phyloP scores from a whole-genome alignment of 768 basidiomycete species.

The Calocera viscosa region DNA sequence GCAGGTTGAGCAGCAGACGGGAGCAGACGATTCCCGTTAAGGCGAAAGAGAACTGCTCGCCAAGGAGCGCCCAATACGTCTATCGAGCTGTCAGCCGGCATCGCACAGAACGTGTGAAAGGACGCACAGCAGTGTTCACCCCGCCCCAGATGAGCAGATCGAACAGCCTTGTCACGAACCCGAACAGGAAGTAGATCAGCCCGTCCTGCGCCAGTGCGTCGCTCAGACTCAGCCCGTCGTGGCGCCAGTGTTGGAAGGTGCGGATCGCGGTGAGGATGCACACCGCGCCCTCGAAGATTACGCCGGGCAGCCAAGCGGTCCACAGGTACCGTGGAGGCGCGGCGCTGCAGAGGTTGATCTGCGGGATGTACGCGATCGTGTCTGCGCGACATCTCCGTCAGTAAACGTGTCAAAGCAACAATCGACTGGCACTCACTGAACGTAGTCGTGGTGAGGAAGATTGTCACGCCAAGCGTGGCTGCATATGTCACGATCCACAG shows the following conservation, averaged over 20 bases:
- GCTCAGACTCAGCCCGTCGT: neutral
- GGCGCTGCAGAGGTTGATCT: constrained; percentile 4
- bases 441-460: neutral
- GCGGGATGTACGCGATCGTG: neutral
- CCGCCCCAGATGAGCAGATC: constrained; percentile 3
- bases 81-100: neutral
- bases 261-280: neutral
- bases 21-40: constrained; percentile 3
- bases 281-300: neutral
- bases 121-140: neutral
- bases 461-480: neutral
- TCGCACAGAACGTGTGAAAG: neutral
- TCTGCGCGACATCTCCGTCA: neutral
- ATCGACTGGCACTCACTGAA: neutral
- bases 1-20: constrained; percentile 5
- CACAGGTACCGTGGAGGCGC: neutral
- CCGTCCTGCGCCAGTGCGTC: neutral
- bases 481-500: neutral
- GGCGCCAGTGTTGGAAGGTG: neutral
- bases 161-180: neutral
- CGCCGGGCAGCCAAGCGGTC: neutral
- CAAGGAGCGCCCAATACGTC: constrained; percentile 6
- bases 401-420: neutral
- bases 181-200: constrained; percentile 5
- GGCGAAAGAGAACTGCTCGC: constrained; percentile 7